phyloP scores from a whole-genome alignment of 345 rosid species.

The Salix caprea region DNA sequence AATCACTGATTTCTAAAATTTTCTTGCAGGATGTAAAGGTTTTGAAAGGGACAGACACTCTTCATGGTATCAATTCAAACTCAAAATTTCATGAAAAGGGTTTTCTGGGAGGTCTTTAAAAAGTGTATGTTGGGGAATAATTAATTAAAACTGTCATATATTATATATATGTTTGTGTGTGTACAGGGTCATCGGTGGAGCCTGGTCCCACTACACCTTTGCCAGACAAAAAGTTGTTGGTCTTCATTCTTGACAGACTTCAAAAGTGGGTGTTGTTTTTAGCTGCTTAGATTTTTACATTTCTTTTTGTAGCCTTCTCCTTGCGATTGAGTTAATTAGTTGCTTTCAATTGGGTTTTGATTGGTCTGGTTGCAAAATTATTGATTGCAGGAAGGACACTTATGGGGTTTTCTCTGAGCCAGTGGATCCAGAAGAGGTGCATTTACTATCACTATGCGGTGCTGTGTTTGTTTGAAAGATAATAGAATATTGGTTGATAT shows the following conservation, averaged over 20 bases:
- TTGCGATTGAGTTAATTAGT: background rate
- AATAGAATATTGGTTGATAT: constrained; percentile 8
- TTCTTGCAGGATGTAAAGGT: constrained; percentile 69
- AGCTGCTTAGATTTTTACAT: background rate
- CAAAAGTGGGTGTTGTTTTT: constrained; percentile 56
- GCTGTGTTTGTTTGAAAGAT: constrained; percentile 1
- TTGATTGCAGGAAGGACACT: constrained; percentile 80
- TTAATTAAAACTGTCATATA: constrained; percentile 29
- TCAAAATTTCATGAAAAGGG: constrained; percentile 38
- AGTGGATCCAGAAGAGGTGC: constrained; percentile 91
- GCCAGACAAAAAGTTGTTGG: constrained; percentile 74
- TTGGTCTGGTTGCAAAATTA: constrained; percentile 17
- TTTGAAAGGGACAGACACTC: constrained; percentile 82
- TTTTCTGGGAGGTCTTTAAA: constrained; percentile 29
- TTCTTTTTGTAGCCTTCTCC: background rate
- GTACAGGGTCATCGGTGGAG: background rate
- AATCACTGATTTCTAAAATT: constrained; percentile 7
- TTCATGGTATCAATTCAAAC: constrained; percentile 49
- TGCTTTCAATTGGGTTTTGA: constrained; percentile 16
- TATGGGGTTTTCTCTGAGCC: constrained; percentile 96
- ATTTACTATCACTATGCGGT: constrained; percentile 11
- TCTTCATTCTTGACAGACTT: constrained; percentile 85
- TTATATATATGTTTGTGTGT: background rate
- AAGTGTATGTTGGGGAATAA: constrained; percentile 12
- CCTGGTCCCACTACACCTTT: constrained; percentile 15